Percentiles rank a stretch among this genome's conserved stretches.
Conservation (phyloP, 371 early-diverging fungal genomes). For the Umbelopsis sp. region DNA sequence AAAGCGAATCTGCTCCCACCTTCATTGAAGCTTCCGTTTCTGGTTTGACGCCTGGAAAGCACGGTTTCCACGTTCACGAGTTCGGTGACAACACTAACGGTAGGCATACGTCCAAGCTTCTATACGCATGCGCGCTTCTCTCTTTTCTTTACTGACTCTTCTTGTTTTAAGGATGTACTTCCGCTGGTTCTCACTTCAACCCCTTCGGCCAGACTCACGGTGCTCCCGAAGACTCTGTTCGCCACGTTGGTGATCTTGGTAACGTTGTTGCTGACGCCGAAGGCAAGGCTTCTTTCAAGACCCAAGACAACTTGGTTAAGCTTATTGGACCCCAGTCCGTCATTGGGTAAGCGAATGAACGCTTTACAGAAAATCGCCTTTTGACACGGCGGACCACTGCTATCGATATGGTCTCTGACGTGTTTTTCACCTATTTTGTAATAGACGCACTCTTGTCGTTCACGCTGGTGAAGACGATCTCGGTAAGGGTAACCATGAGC, state of each 20-base stretch:
- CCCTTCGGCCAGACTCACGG: constrained; percentile 80
- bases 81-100: constrained; percentile 79
- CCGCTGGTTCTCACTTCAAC: constrained; percentile 83
- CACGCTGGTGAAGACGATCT: constrained; percentile 87
- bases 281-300: constrained; percentile 56
- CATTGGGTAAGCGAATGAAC: constrained; percentile 58
- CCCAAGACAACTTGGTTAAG: constrained; percentile 61
- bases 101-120: constrained; percentile 19
- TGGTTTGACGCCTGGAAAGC: constrained; percentile 74
- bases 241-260: constrained; percentile 91
- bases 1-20: constrained; percentile 53
- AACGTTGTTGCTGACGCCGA: constrained; percentile 66
- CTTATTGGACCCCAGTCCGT: constrained; percentile 75
- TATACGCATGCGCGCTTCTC: constrained; percentile 18
- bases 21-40: constrained; percentile 59
- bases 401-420: too few species aligned
- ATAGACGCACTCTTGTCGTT: constrained; percentile 82
- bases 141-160: background rate
- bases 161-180: constrained; percentile 58
- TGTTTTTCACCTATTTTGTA: background rate
- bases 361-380: background rate
- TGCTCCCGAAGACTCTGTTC: constrained; percentile 62
- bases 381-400: background rate
- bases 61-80: constrained; percentile 89
- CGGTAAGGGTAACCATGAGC: constrained; percentile 77